These are phyloP conservation scores for Rubus parviflorus DNA, from an alignment of 306 rosid species.

Conservation along the genomic window DNA sequence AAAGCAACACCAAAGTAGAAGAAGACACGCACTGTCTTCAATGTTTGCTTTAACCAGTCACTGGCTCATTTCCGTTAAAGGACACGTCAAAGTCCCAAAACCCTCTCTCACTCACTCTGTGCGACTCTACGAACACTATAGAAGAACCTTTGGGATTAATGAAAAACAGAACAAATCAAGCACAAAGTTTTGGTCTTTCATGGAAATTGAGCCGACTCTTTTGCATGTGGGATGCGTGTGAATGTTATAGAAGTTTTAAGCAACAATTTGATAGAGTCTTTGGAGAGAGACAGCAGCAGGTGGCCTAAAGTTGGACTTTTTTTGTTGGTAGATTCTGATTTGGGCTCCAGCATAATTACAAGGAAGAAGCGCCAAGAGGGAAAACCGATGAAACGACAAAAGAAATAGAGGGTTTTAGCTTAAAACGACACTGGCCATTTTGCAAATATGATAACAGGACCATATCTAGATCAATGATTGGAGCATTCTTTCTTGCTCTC, in stretches of 20 bases:
- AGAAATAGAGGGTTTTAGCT: background rate
- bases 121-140: background rate
- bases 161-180: constrained; percentile 13
- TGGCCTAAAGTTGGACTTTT: constrained; percentile 41
- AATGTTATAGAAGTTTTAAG: constrained; percentile 10
- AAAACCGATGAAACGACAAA: constrained; percentile 20
- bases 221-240: constrained; percentile 35
- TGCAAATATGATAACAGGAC: background rate
- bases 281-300: constrained; percentile 28
- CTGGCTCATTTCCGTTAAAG: constrained; percentile 22
- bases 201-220: constrained; percentile 21
- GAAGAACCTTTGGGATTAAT: constrained; percentile 22
- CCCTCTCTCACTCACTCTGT: constrained; percentile 6
- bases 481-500: background rate
- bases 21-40: constrained; percentile 51
- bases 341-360: background rate
- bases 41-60: constrained; percentile 41
- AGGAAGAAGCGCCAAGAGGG: constrained; percentile 23
- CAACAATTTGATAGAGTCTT: constrained; percentile 18
- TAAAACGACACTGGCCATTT: constrained; percentile 1
- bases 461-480: constrained; percentile 22
- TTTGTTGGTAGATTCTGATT: constrained; percentile 29
- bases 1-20: constrained; percentile 33
- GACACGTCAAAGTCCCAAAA: constrained; percentile 29
- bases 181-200: constrained; percentile 1